Evolutionary conservation across 352 stramenopile species (phyloP).

Genomic region (Phytophthora crassamura): DNA sequence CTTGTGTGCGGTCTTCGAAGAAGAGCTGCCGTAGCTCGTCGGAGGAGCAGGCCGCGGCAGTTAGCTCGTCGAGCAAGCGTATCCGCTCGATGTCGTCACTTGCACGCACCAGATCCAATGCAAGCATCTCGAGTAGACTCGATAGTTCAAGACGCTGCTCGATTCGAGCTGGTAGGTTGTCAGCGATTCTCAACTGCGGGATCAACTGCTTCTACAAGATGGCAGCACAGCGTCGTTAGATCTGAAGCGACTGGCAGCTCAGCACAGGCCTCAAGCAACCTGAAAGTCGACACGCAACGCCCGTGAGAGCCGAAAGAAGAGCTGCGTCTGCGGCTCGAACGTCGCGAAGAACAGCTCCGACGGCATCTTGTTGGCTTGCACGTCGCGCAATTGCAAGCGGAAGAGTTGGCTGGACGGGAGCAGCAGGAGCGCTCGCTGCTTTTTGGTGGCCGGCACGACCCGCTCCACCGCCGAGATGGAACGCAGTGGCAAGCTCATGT

Average conservation of each 20-base stretch:
- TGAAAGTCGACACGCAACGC: slow-evolving; percentile 54
- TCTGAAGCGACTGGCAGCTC: neutral
- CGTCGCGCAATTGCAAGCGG: slow-evolving; percentile 36
- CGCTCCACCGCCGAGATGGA: slow-evolving; percentile 42
- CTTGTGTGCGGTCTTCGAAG: slow-evolving; percentile 55
- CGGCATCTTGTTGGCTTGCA: slow-evolving; percentile 4
- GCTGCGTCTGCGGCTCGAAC: slow-evolving; percentile 65
- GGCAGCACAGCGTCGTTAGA: slow-evolving; percentile 10
- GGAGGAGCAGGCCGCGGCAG: slow-evolving; percentile 39
- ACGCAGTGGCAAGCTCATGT: slow-evolving; percentile 37
- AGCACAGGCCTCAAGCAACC: slow-evolving; percentile 27
- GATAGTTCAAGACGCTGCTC: slow-evolving; percentile 37
- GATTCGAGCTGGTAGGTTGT: slow-evolving; percentile 4
- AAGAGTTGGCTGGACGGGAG: slow-evolving; percentile 60
- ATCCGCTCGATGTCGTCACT: slow-evolving; percentile 25
- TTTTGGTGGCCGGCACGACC: slow-evolving; percentile 44
- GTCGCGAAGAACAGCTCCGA: slow-evolving; percentile 58
- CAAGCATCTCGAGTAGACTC: slow-evolving; percentile 44
- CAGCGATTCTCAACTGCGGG: slow-evolving; percentile 10
- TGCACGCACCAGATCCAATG: slow-evolving; percentile 36
- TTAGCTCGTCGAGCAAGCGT: slow-evolving; percentile 57
- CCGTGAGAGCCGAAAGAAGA: slow-evolving; percentile 60
- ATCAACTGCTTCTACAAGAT: slow-evolving; percentile 32
- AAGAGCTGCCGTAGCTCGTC: slow-evolving; percentile 51
- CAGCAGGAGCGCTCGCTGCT: slow-evolving; percentile 54